Conservation (phyloP, 1,284 basidiomycete genomes). For the Boletus smithii region DNA sequence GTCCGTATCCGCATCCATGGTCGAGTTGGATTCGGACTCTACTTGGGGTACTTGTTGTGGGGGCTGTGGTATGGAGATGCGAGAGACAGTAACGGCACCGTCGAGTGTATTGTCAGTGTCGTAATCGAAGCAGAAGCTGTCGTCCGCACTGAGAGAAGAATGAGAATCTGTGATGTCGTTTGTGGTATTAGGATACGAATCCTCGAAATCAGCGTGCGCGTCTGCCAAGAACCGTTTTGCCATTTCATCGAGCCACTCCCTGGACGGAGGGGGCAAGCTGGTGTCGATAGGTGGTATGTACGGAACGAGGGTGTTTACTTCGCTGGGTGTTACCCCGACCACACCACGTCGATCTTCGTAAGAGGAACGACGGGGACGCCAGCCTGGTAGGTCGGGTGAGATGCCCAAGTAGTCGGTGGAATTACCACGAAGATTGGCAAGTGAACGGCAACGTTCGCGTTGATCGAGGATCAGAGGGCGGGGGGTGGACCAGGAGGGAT, state of each 20-base stretch:
- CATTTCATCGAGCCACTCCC: constrained; percentile 22
- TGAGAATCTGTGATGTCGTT: not conserved
- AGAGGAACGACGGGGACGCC: constrained; percentile 25
- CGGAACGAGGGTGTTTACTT: constrained; percentile 28
- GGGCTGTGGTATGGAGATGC: not conserved
- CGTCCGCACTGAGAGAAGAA: not conserved
- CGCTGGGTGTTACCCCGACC: constrained; percentile 22
- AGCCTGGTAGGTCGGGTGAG: constrained; percentile 19
- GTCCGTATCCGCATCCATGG: constrained; percentile 16
- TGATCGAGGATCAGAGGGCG: constrained; percentile 10
- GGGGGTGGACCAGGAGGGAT: constrained; percentile 15
- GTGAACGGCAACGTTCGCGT: constrained; percentile 17
- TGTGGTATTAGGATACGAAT: not conserved
- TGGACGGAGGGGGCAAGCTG: constrained; percentile 17
- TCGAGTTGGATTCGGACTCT: constrained; percentile 7
- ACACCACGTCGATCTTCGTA: constrained; percentile 26
- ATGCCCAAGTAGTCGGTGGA: constrained; percentile 28
- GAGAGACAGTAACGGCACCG: not conserved
- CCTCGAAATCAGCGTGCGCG: constrained; percentile 15
- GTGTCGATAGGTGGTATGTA: constrained; percentile 25
- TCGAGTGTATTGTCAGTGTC: constrained; percentile 20
- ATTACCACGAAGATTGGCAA: constrained; percentile 11
- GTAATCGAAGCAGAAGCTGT: constrained; percentile 17
- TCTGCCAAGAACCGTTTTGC: constrained; percentile 18
- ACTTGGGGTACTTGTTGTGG: not conserved